Base-by-base conservation (phyloP, 805 yeast genomes). In the Hanseniaspora taiwanica region DNA sequence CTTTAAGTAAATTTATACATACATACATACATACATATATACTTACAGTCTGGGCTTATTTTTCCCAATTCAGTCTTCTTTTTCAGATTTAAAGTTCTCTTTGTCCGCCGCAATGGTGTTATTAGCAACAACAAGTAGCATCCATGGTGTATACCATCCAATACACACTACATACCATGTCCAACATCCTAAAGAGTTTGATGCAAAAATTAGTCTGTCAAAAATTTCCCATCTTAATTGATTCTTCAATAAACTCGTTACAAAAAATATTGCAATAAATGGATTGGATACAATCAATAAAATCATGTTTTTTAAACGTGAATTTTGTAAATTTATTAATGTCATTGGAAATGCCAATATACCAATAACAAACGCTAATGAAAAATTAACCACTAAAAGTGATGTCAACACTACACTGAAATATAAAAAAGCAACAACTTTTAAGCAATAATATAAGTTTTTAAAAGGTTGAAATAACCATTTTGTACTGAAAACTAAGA, bases 121-220 rank as follows among this genome's bases (percentile, higher is more conserved):
- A 25, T 40, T 44, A 35, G 66, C 60, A n/a, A 54, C 36, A 1
- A 58, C 56, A 10, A 62, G 49, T 13, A 62, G 50, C 3, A 76
- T 35, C 97, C 97, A 89, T 4, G 76, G 69, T 3, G 96, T 94
- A 29, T 78, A 56, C 94, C 95, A 86, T 0, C 85, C 82, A 33
- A 78, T 62, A 32, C 76, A 65, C 2, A 86, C 54, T 19, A 82
- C 71, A 42, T 74, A 69, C 87, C 94, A 85, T 0, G 94, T 81
- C 89, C 94, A 85, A 44, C 81, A 78, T 42, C 80, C 81, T 42
- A 82, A 60, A 29, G 76, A 72, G 20, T 64, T 53, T 80, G 87
- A 83, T 3, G 84, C 74, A 21, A 71, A 64, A 9, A 78, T 55
- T 13, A 86, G 61, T 0, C 76, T 74, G 17, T 58, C 53, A 40